Evolutionary conservation across 352 stramenopile species (phyloP).

Genomic region (Phytophthora cactorum): DNA sequence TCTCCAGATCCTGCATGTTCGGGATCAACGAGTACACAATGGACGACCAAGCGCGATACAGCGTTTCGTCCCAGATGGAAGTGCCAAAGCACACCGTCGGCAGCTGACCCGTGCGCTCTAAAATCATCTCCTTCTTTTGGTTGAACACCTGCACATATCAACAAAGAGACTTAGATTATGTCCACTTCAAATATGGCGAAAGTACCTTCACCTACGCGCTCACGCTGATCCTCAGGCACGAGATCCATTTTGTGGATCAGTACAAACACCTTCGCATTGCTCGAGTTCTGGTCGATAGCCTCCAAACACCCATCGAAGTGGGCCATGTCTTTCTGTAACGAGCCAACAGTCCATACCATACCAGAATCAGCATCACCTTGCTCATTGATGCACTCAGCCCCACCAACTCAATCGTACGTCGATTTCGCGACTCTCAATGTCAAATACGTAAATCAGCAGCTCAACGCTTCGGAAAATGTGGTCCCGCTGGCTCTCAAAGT

Average conservation of each 20-base stretch:
- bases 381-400: conserved; percentile 1
- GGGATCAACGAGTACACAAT: conserved; percentile 99
- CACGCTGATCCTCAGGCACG: conserved; percentile 88
- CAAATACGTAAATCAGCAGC: conserved; percentile 99
- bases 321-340: conserved; percentile 95
- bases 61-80: conserved; percentile 99
- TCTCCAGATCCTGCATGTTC: conserved; percentile 97
- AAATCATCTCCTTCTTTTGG: conserved; percentile 94
- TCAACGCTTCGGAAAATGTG: conserved; percentile 99
- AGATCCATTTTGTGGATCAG: conserved; percentile 99
- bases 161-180: conserved; percentile 9
- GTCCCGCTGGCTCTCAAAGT: conserved; percentile 99
- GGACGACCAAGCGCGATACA: conserved; percentile 99
- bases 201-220: conserved; percentile 57
- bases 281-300: conserved; percentile 98
- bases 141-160: conserved; percentile 87
- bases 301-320: conserved; percentile 98
- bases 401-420: conserved; percentile 45
- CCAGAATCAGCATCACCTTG: conserved; percentile 8
- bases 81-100: conserved; percentile 95
- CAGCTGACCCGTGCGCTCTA: conserved; percentile 89
- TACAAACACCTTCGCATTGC: conserved; percentile 98
- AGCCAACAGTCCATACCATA: conserved; percentile 1
- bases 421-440: conserved; percentile 95
- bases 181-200: neutral